These are phyloP conservation scores for Penicillium paneum DNA, from an alignment of 2,329 filamentous ascomycete genomes.

Conservation along the genomic window DNA sequence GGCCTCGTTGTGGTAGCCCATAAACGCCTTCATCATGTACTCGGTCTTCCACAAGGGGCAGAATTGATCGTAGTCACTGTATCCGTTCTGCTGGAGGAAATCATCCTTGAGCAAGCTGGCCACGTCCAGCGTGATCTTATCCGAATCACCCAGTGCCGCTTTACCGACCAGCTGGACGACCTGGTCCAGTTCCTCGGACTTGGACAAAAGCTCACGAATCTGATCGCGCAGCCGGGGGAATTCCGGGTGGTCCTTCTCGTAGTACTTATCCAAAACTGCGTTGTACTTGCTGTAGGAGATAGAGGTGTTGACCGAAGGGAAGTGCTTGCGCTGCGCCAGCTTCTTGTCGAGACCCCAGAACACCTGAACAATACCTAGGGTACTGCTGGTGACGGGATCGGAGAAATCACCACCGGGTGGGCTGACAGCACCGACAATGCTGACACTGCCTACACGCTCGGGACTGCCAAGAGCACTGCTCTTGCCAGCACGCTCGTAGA, in stretches of 20 bases:
- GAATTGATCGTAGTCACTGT: constrained; percentile 98
- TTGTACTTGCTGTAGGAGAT: constrained; percentile 98
- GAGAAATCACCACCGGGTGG: constrained; percentile 99
- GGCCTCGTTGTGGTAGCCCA: constrained; percentile 95
- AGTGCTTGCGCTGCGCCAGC: constrained; percentile 97
- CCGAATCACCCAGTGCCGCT: constrained; percentile 87
- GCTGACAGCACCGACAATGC: constrained; percentile 95
- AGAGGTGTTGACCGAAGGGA: constrained; percentile 95
- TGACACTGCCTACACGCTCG: constrained; percentile 85
- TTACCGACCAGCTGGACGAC: constrained; percentile 98
- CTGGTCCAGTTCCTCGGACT: constrained; percentile 96
- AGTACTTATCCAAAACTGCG: constrained; percentile 81
- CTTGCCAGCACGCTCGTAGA: constrained; percentile 97
- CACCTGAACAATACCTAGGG: constrained; percentile 95
- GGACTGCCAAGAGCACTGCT: constrained; percentile 83
- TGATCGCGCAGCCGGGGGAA: constrained; percentile 91
- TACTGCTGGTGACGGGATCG: constrained; percentile 91
- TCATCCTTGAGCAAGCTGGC: constrained; percentile 93
- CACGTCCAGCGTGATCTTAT: constrained; percentile 97
- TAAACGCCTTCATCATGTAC: constrained; percentile 99
- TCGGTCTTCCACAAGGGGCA: constrained; percentile 99
- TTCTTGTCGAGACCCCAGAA: constrained; percentile 99
- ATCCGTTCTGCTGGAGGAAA: constrained; percentile 98
- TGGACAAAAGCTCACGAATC: constrained; percentile 88
- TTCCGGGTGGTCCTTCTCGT: constrained; percentile 88